These are phyloP conservation scores for Mycena kentingensis DNA, from an alignment of 768 basidiomycete genomes.

Conservation along the genomic window DNA sequence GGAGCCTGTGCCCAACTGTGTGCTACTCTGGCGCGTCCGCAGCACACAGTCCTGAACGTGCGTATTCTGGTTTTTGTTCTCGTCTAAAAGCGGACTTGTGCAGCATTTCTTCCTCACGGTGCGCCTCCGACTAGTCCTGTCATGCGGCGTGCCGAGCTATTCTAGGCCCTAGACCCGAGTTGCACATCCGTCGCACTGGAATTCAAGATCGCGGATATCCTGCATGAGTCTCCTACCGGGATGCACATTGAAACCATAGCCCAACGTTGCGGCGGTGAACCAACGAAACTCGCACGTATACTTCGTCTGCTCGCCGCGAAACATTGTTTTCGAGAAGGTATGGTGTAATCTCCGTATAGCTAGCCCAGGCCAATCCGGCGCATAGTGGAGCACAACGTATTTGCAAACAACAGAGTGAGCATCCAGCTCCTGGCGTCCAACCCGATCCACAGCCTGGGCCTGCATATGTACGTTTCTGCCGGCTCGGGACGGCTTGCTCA, in stretches of 20 bases:
- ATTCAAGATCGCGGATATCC: constrained; percentile 28
- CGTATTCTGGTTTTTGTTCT: neutral
- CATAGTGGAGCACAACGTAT: constrained; percentile 26
- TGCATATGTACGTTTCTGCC: constrained; percentile 11
- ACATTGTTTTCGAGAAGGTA: constrained; percentile 34
- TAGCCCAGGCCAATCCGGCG: neutral
- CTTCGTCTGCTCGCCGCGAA: constrained; percentile 29
- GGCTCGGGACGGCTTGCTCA: neutral
- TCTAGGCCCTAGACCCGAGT: constrained; percentile 16
- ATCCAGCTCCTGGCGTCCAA: constrained; percentile 20
- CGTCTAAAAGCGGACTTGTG: neutral
- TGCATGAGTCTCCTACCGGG: constrained; percentile 26
- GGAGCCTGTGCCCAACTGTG: constrained; percentile 32
- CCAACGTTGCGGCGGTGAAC: constrained; percentile 21
- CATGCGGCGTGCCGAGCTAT: neutral
- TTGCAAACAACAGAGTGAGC: constrained; percentile 31
- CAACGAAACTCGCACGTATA: constrained; percentile 30
- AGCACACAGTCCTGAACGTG: constrained; percentile 29
- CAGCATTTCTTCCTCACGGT: constrained; percentile 17
- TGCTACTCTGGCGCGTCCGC: constrained; percentile 28
- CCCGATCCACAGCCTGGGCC: constrained; percentile 18
- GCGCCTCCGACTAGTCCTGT: neutral
- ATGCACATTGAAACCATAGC: constrained; percentile 27
- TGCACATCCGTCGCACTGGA: constrained; percentile 14
- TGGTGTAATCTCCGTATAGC: neutral